Evolutionary conservation across 129 eudicot species (phyloP), one percentile per base, ranked within the genome.

Genomic region (Centrapalus pauciflorus): DNA sequence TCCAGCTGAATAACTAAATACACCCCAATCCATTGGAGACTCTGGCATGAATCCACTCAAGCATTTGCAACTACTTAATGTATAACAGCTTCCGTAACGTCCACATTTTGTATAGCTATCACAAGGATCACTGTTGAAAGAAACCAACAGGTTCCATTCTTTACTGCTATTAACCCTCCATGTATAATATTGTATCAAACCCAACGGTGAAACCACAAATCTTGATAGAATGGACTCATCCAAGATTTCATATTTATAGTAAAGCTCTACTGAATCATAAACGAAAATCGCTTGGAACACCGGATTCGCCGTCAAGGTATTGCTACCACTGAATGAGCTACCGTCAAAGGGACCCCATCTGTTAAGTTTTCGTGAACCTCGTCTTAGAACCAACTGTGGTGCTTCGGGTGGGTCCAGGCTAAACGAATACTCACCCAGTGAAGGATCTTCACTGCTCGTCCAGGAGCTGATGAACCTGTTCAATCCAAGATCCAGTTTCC

Each of bases 301-400:
- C 0, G 75, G 76, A 51, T 67, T 82, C 21, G 38, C 14, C 1
- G 58, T 78, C 27, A 82, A 52, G 12, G 56, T 17, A 23, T 37
- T 34, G 38, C 66, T 57, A 3, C 83, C 83, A 46, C 87, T 78
- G 52, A 82, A 82, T 49, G 55, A 9, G 14, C 37, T 37, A 28
- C 87, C 83, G 28, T 82, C 83, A 68, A 62, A 82, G 9, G 83
- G 87, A 17, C 87, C 87, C 87, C 83, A 82, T 28, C 84, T 66
- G 14, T 20, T 52, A 4, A 63, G 43, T 7, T 40, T 41, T 2
- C 50, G 56, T 7, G 72, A 65, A 12, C 76, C 69, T 23, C 46
- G 61, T 29, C 75, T 46, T 16, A 82, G 29, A 64, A 79, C 57
- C 29, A 76, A 33, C 34, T 79, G 83, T 13, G 92, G 83, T 8